Evolutionary conservation across 176 grass and related monocot genomes (phyloP).

Genomic region (Oryza longistaminata): DNA sequence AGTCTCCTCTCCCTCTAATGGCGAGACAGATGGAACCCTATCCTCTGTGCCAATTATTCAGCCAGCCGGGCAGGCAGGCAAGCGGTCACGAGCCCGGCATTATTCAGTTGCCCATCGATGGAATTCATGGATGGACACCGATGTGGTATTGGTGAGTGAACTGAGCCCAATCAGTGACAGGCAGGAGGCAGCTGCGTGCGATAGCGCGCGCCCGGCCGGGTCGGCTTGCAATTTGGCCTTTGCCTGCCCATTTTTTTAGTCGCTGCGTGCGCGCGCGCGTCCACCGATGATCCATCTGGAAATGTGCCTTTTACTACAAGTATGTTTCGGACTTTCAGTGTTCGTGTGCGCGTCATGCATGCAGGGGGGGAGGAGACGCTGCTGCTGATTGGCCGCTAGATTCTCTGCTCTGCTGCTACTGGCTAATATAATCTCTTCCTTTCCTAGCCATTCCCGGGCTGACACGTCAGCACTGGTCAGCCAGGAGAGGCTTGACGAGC

Average conservation of each 20-base stretch:
- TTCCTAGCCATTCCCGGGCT: background rate
- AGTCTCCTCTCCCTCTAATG: constrained; percentile 31
- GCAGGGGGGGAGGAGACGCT: too few species aligned
- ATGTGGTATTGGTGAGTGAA: constrained; percentile 2
- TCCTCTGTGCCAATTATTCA: constrained; percentile 47
- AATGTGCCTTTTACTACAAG: background rate
- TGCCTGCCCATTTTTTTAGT: background rate
- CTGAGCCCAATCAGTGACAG: constrained; percentile 22
- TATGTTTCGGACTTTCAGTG: background rate
- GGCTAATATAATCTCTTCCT: background rate
- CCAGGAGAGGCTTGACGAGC: background rate
- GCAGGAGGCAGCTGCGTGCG: constrained; percentile 1
- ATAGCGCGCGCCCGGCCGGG: background rate
- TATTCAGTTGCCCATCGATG: constrained; percentile 30
- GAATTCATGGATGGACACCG: constrained; percentile 8
- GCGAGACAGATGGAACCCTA: constrained; percentile 63
- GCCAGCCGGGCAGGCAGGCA: constrained; percentile 30
- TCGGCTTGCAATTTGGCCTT: too few species aligned
- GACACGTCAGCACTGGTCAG: background rate
- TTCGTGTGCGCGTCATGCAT: constrained; percentile 12
- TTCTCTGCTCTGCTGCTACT: background rate
- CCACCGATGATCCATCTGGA: constrained; percentile 45
- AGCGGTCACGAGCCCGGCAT: constrained; percentile 40
- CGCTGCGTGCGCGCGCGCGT: background rate
- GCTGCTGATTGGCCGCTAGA: background rate